Evolutionary conservation across 306 rosid species (phyloP), one percentile per base, ranked within the genome.

Genomic region (Amphicarpaea edgeworthii): DNA sequence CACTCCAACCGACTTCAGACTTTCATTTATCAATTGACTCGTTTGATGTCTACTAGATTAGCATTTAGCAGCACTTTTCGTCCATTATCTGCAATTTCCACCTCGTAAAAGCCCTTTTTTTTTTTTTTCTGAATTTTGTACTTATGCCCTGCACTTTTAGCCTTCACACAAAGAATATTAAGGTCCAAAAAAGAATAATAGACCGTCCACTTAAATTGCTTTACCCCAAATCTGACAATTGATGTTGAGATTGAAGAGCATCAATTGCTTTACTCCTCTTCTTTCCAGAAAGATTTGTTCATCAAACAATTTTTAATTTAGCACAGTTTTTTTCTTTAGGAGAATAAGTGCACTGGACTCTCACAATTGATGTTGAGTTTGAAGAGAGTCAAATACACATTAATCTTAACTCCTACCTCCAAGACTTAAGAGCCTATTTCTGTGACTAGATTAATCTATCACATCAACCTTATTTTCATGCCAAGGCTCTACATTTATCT

Each of bases 41-140:
- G 16, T 67, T 59, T 80, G 73, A 34, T 11, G 40, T 34, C n/a
- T 15, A 66, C n/a, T 28, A 28, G 3, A 28, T 19, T 51, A 19
- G 12, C 28, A 17, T 8, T 45, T 51, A 19, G 59, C 74, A 68
- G 6, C 47, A 17, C 30, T 70, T 49, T 49, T 53, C 12, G 28
- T 54, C 10, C 61, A 53, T 82, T 81, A 51, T 72, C 74, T 54
- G 10, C 53, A 42, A 55, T 68, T 54, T 38, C 30, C 69, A 63
- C 49, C 8, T 8, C 5, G 4, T 17, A 38, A 62, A 37, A 61
- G 24, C 7, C 12, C 24, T 32, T n/a, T n/a, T n/a, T n/a, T n/a
- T n/a, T n/a, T n/a, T n/a, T n/a, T n/a, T 16, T 16, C 9, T 2
- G 6, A 16, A 61, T 34, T 61, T 8, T 61, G 68, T n/a, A 16